Conservation (phyloP, 225 moss, liverwort and hornwort genomes). For the Thuidium tamariscinum region DNA sequence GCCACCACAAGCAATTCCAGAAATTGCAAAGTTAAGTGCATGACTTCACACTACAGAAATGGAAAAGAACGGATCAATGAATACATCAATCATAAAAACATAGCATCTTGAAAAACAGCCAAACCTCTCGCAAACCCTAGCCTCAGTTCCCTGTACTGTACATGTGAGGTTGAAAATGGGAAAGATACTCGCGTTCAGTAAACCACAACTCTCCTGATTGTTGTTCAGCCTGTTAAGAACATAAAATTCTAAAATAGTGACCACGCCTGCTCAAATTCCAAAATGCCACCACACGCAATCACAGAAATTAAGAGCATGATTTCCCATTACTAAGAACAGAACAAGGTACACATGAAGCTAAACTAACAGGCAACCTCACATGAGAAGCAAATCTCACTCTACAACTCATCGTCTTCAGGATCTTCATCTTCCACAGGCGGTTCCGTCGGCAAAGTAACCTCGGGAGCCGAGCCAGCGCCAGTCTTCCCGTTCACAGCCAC, state of each 20-base stretch:
- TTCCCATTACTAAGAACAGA: background rate
- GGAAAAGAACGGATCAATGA: background rate
- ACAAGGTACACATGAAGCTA: background rate
- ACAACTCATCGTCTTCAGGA: background rate
- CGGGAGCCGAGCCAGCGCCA: conserved; percentile 6
- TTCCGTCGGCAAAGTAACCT: conserved; percentile 4
- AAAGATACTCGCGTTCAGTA: background rate
- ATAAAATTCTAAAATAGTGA: background rate
- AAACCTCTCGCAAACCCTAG: background rate
- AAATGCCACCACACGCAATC: background rate
- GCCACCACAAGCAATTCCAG: background rate
- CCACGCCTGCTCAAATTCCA: background rate
- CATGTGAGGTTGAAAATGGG: background rate
- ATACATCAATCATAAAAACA: background rate
- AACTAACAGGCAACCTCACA: background rate
- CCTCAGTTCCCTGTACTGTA: background rate
- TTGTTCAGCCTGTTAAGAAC: background rate
- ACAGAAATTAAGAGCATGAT: background rate
- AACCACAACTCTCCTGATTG: background rate
- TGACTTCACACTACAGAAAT: background rate
- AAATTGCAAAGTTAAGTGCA: background rate
- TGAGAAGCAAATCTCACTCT: background rate
- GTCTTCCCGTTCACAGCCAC: conserved; percentile 71
- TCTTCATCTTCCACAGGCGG: conserved; percentile 4
- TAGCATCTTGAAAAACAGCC: background rate